Evolutionary conservation across 2,329 filamentous ascomycete species (phyloP), one percentile per base, ranked within the genome.

Genomic region (Microsporum ferrugineum): DNA sequence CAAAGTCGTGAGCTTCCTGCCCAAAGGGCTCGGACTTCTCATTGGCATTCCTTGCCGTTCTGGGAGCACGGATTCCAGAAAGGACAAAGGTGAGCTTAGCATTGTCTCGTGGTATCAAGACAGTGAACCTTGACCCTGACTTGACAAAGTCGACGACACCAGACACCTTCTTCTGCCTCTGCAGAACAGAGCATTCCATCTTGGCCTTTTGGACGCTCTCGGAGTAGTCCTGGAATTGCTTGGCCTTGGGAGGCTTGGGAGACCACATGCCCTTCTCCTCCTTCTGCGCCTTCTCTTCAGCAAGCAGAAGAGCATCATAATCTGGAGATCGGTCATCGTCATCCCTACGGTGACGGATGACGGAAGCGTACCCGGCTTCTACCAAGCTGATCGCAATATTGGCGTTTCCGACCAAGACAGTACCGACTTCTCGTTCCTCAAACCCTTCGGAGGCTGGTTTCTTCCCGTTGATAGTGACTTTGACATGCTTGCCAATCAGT

Each of bases 71-170:
- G 67, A 99, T 94, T 56, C 94, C 92, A 59, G 89, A 92, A 56
- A 99, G 84, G 2, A 99, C 91, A 71, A 99, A 87, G 1, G 92
- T 99, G 63, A 99, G 80, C 79, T 96, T 97, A 71, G 92, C 86
- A 69, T 90, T 91, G 72, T 99, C 94, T 39, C 91, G 87, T 55
- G 94, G 92, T 57, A 99, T 85, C 7, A 99, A 79, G 39, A 99
- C 81, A 31, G 90, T 95, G 75, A 97, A 99, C 66, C 94, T 85
- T 45, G 91, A 95, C 34, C 89, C 94, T n/a, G 91, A 89, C 77
- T 97, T 96, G 79, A 95, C 94, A 73, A 95, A 99, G 74, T 99
- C 94, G 47, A 99, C 91, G 67, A 99, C 82, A 8, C 88, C 94
- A 5, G 94, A 91, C 2, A 97, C 87, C 75, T 89, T 92, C 80